phyloP scores from a whole-genome alignment of 164 flowering plant species.

The Vitis rupestris region DNA sequence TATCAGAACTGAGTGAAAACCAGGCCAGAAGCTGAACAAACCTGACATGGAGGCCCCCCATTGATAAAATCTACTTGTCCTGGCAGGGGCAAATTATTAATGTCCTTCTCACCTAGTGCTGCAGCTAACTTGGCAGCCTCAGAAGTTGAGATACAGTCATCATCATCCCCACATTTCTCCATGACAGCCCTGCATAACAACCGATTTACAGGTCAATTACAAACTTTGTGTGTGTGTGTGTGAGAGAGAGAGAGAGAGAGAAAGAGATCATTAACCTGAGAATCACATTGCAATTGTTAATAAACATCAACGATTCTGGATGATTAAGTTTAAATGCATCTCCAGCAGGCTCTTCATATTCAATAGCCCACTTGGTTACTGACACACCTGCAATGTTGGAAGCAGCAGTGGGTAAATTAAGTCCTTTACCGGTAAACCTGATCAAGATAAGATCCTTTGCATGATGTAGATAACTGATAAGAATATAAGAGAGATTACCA shows the following conservation, averaged over 20 bases:
- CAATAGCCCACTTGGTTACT: slow-evolving; percentile 93
- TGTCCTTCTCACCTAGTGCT: slow-evolving; percentile 49
- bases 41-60: slow-evolving; percentile 99
- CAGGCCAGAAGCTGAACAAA: slow-evolving; percentile 5
- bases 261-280: slow-evolving; percentile 45
- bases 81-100: slow-evolving; percentile 71
- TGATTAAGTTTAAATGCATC: slow-evolving; percentile 87
- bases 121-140: slow-evolving; percentile 75
- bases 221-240: too few species aligned
- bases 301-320: slow-evolving; percentile 62
- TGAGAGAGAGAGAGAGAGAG: background rate
- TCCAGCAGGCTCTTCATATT: slow-evolving; percentile 93
- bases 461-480: background rate
- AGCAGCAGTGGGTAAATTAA: slow-evolving; percentile 1
- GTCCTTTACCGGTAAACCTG: too few species aligned
- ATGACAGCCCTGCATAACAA: slow-evolving; percentile 62
- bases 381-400: slow-evolving; percentile 58
- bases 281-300: slow-evolving; percentile 89
- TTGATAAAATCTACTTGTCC: slow-evolving; percentile 96
- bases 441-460: background rate
- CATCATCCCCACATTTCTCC: slow-evolving; percentile 73
- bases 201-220: background rate
- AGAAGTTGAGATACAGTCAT: slow-evolving; percentile 76
- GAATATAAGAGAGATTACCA: slow-evolving; percentile 35
- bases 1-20: background rate